These are phyloP conservation scores for Quercus phellos DNA, from an alignment of 331 rosid species.

Conservation along the genomic window DNA sequence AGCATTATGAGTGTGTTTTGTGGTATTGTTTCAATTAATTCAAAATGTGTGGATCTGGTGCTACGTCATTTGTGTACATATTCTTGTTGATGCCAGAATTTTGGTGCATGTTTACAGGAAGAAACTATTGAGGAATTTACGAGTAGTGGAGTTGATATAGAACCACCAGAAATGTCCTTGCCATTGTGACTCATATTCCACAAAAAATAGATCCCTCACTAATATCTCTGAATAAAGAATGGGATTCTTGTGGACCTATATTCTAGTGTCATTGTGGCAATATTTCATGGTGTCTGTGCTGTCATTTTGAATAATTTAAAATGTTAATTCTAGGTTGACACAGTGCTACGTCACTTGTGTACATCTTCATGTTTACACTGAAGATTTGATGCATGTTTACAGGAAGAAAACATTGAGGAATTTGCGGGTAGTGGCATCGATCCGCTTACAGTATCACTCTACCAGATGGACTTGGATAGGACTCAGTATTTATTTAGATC, in stretches of 20 bases:
- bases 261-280: no score
- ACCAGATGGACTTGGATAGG: conserved; percentile 87
- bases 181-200: no score
- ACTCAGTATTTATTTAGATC: conserved; percentile 78
- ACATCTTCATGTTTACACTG: background rate
- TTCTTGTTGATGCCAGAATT: background rate
- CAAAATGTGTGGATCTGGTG: background rate
- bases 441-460: conserved; percentile 74
- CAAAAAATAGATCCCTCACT: no score
- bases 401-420: conserved; percentile 89
- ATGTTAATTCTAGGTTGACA: background rate
- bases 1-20: no score
- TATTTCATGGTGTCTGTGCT: no score
- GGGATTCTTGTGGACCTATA: no score
- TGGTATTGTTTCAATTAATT: no score
- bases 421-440: conserved; percentile 43
- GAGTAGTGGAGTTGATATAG: no score
- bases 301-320: background rate
- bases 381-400: conserved; percentile 6
- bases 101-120: background rate
- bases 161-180: no score
- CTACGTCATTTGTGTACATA: background rate
- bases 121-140: no score
- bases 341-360: background rate
- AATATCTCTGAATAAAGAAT: no score